phyloP scores from a whole-genome alignment of 441 rosid genomes.

The Brassica hybrid region DNA sequence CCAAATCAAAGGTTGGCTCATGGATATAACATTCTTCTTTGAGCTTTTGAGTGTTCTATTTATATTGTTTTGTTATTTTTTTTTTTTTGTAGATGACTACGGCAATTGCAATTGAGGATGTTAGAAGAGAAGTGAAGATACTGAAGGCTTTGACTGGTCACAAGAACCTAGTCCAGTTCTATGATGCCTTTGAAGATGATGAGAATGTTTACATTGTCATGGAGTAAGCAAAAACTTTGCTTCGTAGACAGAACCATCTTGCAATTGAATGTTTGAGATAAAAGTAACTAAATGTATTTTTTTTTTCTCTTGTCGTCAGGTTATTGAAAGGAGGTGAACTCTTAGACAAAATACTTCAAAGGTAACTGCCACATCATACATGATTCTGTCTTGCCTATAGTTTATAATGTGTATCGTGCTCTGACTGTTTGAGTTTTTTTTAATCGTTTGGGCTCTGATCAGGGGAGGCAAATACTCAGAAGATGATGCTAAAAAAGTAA shows the following conservation, averaged over 20 bases:
- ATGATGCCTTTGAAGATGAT: slow-evolving; percentile 85
- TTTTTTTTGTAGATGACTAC: slow-evolving; percentile 95
- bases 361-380: slow-evolving; percentile 51
- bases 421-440: slow-evolving; percentile 27
- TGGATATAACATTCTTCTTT: no score
- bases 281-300: slow-evolving; percentile 20
- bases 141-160: slow-evolving; percentile 80
- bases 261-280: neutral
- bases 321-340: slow-evolving; percentile 81
- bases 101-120: slow-evolving; percentile 87
- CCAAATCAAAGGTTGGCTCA: slow-evolving; percentile 80
- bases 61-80: no score
- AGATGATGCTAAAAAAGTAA: slow-evolving; percentile 80
- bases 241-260: neutral
- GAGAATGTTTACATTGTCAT: slow-evolving; percentile 60
- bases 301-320: slow-evolving; percentile 47
- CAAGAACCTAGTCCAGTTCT: slow-evolving; percentile 80
- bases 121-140: slow-evolving; percentile 89
- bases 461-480: slow-evolving; percentile 96
- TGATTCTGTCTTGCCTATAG: slow-evolving; percentile 10
- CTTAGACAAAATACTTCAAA: slow-evolving; percentile 50
- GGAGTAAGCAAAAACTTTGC: slow-evolving; percentile 37
- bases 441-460: slow-evolving; percentile 23
- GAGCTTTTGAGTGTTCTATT: no score
- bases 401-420: neutral